Conservation (phyloP, 176 grass and related monocot species). For the maize (Zea mays) region DNA sequence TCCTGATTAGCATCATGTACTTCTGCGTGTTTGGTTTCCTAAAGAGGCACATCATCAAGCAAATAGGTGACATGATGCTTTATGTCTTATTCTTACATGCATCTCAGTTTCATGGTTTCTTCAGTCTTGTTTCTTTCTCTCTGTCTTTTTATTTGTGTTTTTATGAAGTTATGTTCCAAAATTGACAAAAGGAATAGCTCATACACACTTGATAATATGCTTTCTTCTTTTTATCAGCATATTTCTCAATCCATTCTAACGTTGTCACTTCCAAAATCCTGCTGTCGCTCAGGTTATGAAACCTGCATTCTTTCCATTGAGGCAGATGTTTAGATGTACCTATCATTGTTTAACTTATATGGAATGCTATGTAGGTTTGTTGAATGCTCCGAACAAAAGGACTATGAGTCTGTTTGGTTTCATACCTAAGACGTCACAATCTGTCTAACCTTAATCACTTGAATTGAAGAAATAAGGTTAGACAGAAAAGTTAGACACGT, state of each 20-base stretch:
- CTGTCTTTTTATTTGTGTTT: background rate
- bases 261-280: background rate
- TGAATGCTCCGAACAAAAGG: background rate
- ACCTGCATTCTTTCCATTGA: background rate
- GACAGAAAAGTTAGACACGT: too few species aligned
- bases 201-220: background rate
- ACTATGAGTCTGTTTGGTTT: too few species aligned
- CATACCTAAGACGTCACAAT: too few species aligned
- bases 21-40: slow-evolving; percentile 48
- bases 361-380: background rate
- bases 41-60: slow-evolving; percentile 53
- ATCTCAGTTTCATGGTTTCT: background rate
- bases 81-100: background rate
- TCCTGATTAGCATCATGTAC: slow-evolving; percentile 40
- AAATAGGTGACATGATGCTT: slow-evolving; percentile 47
- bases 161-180: background rate
- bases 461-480: too few species aligned
- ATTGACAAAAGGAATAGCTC: background rate
- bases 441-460: too few species aligned
- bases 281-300: background rate
- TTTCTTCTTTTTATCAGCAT: background rate
- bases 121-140: background rate
- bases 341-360: background rate
- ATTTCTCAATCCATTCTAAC: background rate
- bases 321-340: background rate